These are phyloP conservation scores for Leccinellum rugosiceps DNA, from an alignment of 768 basidiomycete species.

Conservation along the genomic window DNA sequence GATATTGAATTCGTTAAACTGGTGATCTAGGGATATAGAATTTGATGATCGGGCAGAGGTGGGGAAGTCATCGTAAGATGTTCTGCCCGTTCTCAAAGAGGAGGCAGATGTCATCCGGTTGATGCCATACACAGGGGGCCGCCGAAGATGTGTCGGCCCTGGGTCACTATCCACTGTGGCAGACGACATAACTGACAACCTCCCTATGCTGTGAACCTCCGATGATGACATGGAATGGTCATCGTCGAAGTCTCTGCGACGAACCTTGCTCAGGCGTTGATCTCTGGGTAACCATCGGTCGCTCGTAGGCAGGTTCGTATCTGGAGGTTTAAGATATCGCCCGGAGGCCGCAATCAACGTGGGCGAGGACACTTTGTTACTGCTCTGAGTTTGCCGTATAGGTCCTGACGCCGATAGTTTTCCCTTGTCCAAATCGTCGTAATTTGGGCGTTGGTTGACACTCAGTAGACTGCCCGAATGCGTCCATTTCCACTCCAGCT, in stretches of 20 bases:
- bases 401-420: slow-evolving; percentile 61
- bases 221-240: slow-evolving; percentile 91
- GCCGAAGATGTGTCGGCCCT: slow-evolving; percentile 66
- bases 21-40: slow-evolving; percentile 73
- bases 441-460: slow-evolving; percentile 34
- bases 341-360: slow-evolving; percentile 63
- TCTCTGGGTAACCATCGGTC: slow-evolving; percentile 50
- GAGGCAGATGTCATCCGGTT: slow-evolving; percentile 76
- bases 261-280: slow-evolving; percentile 70
- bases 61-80: slow-evolving; percentile 71
- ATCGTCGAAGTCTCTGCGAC: slow-evolving; percentile 82
- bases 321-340: slow-evolving; percentile 43
- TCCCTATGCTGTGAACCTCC: slow-evolving; percentile 72
- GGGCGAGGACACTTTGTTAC: slow-evolving; percentile 39
- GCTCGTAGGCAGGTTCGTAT: slow-evolving; percentile 32
- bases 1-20: slow-evolving; percentile 71
- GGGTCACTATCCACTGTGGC: slow-evolving; percentile 86
- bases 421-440: slow-evolving; percentile 36
- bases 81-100: slow-evolving; percentile 54
- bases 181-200: slow-evolving; percentile 77
- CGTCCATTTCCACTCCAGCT: slow-evolving; percentile 60
- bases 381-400: slow-evolving; percentile 55
- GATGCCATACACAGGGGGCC: slow-evolving; percentile 61
- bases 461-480: slow-evolving; percentile 42
- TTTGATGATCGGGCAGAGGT: slow-evolving; percentile 75